Evolutionary conservation across 371 early-diverging fungal genomes (phyloP), one percentile per base, ranked within the genome.

Genomic region (Actinomucor elegans): DNA sequence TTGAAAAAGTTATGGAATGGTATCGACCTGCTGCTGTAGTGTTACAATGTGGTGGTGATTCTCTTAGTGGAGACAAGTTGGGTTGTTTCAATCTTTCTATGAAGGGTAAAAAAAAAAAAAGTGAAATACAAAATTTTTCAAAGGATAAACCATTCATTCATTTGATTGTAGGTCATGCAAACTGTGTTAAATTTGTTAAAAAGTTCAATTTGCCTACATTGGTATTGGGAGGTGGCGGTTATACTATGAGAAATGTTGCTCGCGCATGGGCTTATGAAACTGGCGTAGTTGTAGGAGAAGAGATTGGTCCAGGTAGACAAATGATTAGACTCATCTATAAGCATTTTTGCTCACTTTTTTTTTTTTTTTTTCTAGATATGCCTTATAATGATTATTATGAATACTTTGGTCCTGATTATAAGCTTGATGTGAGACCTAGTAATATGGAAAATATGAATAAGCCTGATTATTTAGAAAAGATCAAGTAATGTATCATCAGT

Each of bases 41-140:
- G n/a, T 66, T 99, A 63, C 99, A 99, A 74, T 97, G 98, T 72
- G 99, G 99, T 51, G 97, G 99, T 3, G 99, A 99, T 66, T 99
- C 99, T 10, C 74, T 99, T n/a, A 90, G 94, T 34, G 98, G 98
- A 9, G 99, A 99, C 71, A 90, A 96, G 47, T 80, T 99, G 35
- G 99, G 99, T 20, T 94, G 97, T 66, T 99, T 99, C 73, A 99
- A 99, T 75, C 71, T 99, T 31, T 93, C 95, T 4, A 92, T 95
- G 90, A 31, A 90, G 86, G 37, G 98, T 90, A 1, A 34, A 11
- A 14, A 27, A 7, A 20, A 17, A 18, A 15, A 12, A 6, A 35
- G 14, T 17, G n/a, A n/a, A n/a, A n/a, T n/a, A n/a, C n/a, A n/a
- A n/a, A n/a, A n/a, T n/a, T n/a, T n/a, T n/a, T n/a, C n/a, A n/a